These are phyloP conservation scores for Rutstroemia sp. DNA, from an alignment of 2,329 filamentous ascomycete species.

Conservation along the genomic window DNA sequence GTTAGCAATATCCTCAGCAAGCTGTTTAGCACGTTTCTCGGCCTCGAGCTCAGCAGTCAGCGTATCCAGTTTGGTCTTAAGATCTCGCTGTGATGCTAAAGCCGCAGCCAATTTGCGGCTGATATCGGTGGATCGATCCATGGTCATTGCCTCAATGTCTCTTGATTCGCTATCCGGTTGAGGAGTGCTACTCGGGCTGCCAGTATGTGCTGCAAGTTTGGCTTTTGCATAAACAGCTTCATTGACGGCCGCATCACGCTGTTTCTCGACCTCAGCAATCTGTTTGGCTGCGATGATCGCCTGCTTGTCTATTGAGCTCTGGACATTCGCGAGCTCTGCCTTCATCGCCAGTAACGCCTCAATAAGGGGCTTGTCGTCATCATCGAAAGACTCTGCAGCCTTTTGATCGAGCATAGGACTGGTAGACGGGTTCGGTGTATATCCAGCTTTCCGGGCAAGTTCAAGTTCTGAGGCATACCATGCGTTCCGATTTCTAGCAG, in stretches of 20 bases:
- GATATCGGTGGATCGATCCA: slow-evolving; percentile 66
- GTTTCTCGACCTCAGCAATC: slow-evolving; percentile 89
- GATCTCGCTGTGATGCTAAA: slow-evolving; percentile 68
- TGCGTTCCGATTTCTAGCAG: slow-evolving; percentile 76
- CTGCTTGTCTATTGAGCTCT: slow-evolving; percentile 83
- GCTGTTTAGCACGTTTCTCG: slow-evolving; percentile 70
- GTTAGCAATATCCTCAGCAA: slow-evolving; percentile 82
- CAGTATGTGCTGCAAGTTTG: slow-evolving; percentile 74
- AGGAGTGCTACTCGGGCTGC: slow-evolving; percentile 55
- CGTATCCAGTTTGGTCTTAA: slow-evolving; percentile 69
- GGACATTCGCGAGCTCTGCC: slow-evolving; percentile 80
- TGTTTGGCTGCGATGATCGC: slow-evolving; percentile 77
- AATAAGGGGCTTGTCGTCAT: slow-evolving; percentile 85
- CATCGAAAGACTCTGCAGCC: slow-evolving; percentile 71
- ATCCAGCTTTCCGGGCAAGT: slow-evolving; percentile 83
- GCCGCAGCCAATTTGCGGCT: slow-evolving; percentile 76
- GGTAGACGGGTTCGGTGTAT: slow-evolving; percentile 62
- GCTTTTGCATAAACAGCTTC: slow-evolving; percentile 95
- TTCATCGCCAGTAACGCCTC: slow-evolving; percentile 91
- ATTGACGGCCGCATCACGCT: slow-evolving; percentile 86
- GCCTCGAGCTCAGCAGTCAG: slow-evolving; percentile 65
- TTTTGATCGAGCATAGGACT: slow-evolving; percentile 71
- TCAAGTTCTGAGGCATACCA: slow-evolving; percentile 97
- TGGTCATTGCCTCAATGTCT: slow-evolving; percentile 50
- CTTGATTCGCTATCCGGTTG: slow-evolving; percentile 48